Evolutionary conservation across 257 asterid genomes (phyloP).

Genomic region (Petunia secreta): DNA sequence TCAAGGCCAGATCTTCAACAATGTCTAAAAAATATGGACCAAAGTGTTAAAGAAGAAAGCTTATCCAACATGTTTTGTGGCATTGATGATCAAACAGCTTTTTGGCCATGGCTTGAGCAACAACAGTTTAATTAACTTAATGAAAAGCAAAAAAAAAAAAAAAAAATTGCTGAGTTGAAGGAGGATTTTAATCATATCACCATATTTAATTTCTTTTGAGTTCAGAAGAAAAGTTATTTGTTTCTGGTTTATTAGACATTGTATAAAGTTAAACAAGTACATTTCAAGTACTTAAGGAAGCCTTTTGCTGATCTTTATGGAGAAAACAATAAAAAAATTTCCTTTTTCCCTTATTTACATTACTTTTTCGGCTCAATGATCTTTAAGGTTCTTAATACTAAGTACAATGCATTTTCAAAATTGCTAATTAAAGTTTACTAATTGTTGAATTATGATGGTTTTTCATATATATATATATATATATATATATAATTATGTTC

Average conservation of each 20-base stretch:
- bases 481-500: no score
- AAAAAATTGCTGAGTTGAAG: constrained; percentile 17
- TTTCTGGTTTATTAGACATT: constrained; percentile 8
- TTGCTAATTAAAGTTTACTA: no score
- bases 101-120: constrained; percentile 98
- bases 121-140: constrained; percentile 64
- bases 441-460: no score
- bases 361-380: not conserved
- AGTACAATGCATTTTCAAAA: no score
- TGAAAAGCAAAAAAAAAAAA: constrained; percentile 9
- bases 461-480: no score
- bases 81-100: constrained; percentile 86
- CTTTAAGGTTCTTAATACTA: no score
- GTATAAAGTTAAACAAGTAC: constrained; percentile 31
- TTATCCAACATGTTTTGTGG: constrained; percentile 80
- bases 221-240: not conserved
- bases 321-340: constrained; percentile 18
- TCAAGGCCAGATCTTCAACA: constrained; percentile 56
- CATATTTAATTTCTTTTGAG: not conserved
- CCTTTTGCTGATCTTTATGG: constrained; percentile 25
- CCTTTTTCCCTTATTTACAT: not conserved
- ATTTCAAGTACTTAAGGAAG: constrained; percentile 21
- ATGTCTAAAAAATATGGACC: constrained; percentile 28
- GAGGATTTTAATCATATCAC: constrained; percentile 5
- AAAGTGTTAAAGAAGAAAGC: constrained; percentile 81